phyloP scores from a whole-genome alignment of 768 basidiomycete species.

The Tulasnella calospora region DNA sequence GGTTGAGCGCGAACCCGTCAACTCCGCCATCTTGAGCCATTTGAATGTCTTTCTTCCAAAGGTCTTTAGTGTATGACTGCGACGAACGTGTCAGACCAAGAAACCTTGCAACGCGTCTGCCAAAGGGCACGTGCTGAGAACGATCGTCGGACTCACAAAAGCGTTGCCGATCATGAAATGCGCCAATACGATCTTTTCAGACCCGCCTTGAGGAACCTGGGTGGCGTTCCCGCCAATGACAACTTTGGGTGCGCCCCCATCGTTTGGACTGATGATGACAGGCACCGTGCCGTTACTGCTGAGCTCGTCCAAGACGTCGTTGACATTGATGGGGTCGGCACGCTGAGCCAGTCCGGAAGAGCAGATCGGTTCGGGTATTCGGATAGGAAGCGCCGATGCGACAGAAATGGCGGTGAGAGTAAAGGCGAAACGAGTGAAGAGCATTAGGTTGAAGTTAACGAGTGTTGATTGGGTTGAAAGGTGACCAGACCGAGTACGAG shows the following conservation, averaged over 20 bases:
- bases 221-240: neutral
- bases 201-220: slow-evolving; percentile 1
- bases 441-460: neutral
- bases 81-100: neutral
- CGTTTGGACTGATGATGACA: neutral
- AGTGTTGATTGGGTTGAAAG: neutral
- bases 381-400: neutral
- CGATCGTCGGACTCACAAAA: slow-evolving; percentile 17
- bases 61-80: slow-evolving; percentile 24
- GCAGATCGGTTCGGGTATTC: neutral
- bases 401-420: neutral
- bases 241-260: neutral
- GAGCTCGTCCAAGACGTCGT: neutral
- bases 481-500: neutral
- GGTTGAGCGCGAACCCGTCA: slow-evolving; percentile 50
- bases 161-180: slow-evolving; percentile 29
- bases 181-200: slow-evolving; percentile 16
- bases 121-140: neutral
- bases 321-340: neutral
- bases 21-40: slow-evolving; percentile 30
- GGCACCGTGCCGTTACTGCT: neutral
- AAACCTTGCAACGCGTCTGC: neutral
- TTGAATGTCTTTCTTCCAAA: slow-evolving; percentile 25
- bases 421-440: neutral
- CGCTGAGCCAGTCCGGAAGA: neutral